These are phyloP conservation scores for Zasmidium cellare DNA, from an alignment of 2,329 filamentous ascomycete species.

Conservation along the genomic window DNA sequence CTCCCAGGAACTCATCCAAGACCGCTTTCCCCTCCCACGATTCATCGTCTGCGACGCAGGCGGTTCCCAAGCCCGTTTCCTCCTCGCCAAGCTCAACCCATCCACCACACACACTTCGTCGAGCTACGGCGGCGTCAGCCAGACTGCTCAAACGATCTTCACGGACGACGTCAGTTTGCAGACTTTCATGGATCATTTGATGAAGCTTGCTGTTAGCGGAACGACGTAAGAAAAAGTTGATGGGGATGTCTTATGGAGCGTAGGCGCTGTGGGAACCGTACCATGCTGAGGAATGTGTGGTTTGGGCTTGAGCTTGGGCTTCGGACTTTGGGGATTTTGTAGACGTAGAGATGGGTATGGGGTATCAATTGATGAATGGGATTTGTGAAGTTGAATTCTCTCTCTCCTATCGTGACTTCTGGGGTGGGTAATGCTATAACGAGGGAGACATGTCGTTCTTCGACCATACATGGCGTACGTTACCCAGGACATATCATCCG, in stretches of 20 bases:
- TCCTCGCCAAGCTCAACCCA: constrained; percentile 95
- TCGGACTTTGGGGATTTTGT: background rate
- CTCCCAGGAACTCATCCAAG: constrained; percentile 86
- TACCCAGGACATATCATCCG: no score
- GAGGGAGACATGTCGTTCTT: no score
- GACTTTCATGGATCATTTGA: constrained; percentile 99
- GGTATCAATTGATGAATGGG: background rate
- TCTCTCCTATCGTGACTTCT: no score
- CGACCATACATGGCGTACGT: no score
- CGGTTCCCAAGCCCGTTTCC: constrained; percentile 93
- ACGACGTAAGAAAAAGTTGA: constrained; percentile 28
- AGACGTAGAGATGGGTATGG: background rate
- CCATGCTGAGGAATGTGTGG: background rate
- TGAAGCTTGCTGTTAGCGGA: constrained; percentile 68
- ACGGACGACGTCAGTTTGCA: constrained; percentile 97
- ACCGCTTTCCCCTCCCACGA: constrained; percentile 94
- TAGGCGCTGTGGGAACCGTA: background rate
- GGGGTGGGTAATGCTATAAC: no score
- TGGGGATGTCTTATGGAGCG: background rate
- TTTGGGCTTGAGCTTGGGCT: background rate
- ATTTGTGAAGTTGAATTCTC: no score
- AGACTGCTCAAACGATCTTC: constrained; percentile 96
- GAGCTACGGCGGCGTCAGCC: constrained; percentile 84
- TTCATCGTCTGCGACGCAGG: constrained; percentile 99
- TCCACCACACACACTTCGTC: constrained; percentile 95